A percentile compares a stretch with the other conserved stretches of the same genome.
phyloP scores from a whole-genome alignment of 768 basidiomycete genomes.

The Lactifluus rugatus region DNA sequence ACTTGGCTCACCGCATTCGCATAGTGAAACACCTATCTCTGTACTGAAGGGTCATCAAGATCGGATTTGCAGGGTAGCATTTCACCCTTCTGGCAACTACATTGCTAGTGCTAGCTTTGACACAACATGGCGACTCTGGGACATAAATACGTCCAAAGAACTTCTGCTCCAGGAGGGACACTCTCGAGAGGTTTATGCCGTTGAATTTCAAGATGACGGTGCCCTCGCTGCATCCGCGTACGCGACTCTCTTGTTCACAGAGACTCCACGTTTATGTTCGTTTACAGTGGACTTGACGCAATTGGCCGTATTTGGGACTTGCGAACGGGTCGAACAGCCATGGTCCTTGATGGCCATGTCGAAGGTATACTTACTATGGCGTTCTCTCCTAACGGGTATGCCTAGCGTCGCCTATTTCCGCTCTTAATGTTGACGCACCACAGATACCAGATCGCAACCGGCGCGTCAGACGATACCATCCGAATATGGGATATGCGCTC shows the following conservation, averaged over 20 bases:
- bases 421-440: slow-evolving; percentile 6
- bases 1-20: neutral
- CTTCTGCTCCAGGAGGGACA: slow-evolving; percentile 92
- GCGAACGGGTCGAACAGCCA: slow-evolving; percentile 88
- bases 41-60: slow-evolving; percentile 82
- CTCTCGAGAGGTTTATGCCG: slow-evolving; percentile 89
- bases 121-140: slow-evolving; percentile 97
- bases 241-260: slow-evolving; percentile 21
- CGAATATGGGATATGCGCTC: slow-evolving; percentile 98
- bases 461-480: slow-evolving; percentile 94
- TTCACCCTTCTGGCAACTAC: slow-evolving; percentile 93
- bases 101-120: slow-evolving; percentile 94
- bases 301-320: slow-evolving; percentile 97
- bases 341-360: slow-evolving; percentile 96
- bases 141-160: slow-evolving; percentile 72
- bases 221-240: slow-evolving; percentile 90
- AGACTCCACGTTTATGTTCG: slow-evolving; percentile 2
- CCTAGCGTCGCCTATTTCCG: neutral
- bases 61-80: slow-evolving; percentile 88
- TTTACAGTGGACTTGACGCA: slow-evolving; percentile 79
- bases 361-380: slow-evolving; percentile 84
- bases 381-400: slow-evolving; percentile 94
- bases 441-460: slow-evolving; percentile 96
- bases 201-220: slow-evolving; percentile 96
- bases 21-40: slow-evolving; percentile 77